phyloP scores from a whole-genome alignment of 257 asterid genomes.

The Fraxinus americana region DNA sequence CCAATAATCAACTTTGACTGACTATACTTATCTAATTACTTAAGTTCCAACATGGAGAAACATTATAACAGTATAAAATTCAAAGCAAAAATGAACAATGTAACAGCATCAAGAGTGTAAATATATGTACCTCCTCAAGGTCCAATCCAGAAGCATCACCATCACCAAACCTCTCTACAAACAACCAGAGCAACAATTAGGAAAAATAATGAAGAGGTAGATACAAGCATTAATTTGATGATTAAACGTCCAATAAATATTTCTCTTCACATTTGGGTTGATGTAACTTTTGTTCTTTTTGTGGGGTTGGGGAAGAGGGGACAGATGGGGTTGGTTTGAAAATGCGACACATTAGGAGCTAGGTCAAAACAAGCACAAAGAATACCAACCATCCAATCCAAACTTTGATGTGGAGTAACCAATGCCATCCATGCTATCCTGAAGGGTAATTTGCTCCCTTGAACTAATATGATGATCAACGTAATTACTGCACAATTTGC shows the following conservation, averaged over 20 bases:
- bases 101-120: conserved; percentile 18
- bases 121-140: conserved; percentile 82
- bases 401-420: conserved; percentile 84
- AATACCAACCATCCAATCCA: conserved; percentile 91
- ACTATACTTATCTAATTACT: not conserved
- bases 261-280: conserved; percentile 9
- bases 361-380: conserved; percentile 12
- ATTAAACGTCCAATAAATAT: conserved; percentile 4
- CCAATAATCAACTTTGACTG: not conserved
- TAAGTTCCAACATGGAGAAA: not conserved
- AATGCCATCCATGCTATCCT: conserved; percentile 85
- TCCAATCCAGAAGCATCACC: conserved; percentile 92
- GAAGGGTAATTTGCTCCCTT: conserved; percentile 97
- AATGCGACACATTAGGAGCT: not conserved
- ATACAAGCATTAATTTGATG: conserved; percentile 21
- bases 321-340: conserved; percentile 5
- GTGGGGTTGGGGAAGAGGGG: not conserved
- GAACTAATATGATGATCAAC: conserved; percentile 97
- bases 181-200: conserved; percentile 29
- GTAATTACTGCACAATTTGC: conserved; percentile 68
- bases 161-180: conserved; percentile 96
- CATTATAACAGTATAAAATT: conserved; percentile 2
- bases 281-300: not conserved
- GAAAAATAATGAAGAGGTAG: not conserved
- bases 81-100: conserved; percentile 1